Evolutionary conservation across 2,329 filamentous ascomycete genomes (phyloP), one percentile per base, ranked within the genome.

Genomic region (Monilinia fructicola): DNA sequence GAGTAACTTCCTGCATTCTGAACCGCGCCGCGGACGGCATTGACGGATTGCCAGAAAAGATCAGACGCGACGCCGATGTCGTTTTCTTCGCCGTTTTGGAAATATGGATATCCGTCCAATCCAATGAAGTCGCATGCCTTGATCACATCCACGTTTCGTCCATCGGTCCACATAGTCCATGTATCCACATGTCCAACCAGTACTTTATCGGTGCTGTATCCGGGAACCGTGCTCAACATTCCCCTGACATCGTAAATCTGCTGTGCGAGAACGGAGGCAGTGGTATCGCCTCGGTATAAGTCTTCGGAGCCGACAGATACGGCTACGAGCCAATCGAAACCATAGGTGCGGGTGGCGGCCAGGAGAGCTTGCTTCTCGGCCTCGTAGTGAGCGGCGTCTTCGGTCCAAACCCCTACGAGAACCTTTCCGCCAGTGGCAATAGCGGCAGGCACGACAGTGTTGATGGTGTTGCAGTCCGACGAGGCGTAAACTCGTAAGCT

Each of bases 161-260:
- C 69, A 77, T 90, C 84, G 56, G 83, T 80, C 85, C 85, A 88
- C 56, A 81, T 82, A 54, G 86, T 86, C 84, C 86, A 89, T 63
- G 87, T 90, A 77, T 90, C 88, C 71, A 90, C 87, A 76, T 90
- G 88, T 21, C 87, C 79, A 11, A 93, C 85, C 61, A 83, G 78
- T 1, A 73, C 72, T 69, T 88, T 78, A 64, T 85, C 79, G 60
- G 85, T 81, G 67, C 82, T 78, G 60, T 79, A 80, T 76, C 80
- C 77, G 0, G 79, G 74, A 11, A 80, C 76, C 10, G 79, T 80
- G 18, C 81, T 79, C 44, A 84, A 79, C 78, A 85, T 83, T 10
- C 80, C 81, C 26, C 84, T 79, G 14, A 85, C 80, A 64, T 85
- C 82, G 71, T 82, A 79, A 65, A 83, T 82, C n/a, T 66, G 64